A percentile compares a stretch with the other conserved stretches of the same genome.
Conservation (phyloP, 164 flowering plant species). For the Saururus chinensis region DNA sequence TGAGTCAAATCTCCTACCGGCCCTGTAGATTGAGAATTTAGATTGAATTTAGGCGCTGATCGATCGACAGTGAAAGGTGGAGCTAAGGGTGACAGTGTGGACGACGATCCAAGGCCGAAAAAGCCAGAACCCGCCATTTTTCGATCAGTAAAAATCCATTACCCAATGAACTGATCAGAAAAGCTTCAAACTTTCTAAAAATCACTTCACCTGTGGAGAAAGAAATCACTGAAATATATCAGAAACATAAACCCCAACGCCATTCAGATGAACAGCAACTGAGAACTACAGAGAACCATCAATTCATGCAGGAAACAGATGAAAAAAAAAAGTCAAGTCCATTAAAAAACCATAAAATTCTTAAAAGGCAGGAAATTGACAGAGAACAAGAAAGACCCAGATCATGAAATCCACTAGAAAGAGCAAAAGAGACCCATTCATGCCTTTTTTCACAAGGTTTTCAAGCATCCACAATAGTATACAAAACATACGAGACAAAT, state of each 20-base stretch:
- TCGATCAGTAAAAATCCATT: neutral
- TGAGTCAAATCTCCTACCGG: neutral
- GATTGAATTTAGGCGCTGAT: neutral
- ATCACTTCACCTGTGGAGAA: neutral
- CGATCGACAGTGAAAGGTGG: conserved; percentile 13
- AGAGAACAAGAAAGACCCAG: neutral
- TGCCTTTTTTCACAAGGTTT: no score
- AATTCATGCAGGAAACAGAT: neutral
- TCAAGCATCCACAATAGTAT: no score
- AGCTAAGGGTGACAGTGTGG: conserved; percentile 12
- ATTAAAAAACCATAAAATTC: no score
- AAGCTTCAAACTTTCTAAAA: neutral
- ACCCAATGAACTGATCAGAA: neutral
- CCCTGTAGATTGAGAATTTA: neutral
- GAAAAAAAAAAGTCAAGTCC: no score
- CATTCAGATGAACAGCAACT: neutral
- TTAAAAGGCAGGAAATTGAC: neutral
- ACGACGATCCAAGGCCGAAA: conserved; percentile 5
- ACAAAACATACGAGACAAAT: no score
- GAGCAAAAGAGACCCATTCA: no score
- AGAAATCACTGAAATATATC: neutral
- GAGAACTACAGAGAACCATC: neutral
- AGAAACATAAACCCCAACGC: neutral
- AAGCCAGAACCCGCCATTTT: conserved; percentile 3
- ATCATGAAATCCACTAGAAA: neutral